These are phyloP conservation scores for Meripilus lineatus DNA, from an alignment of 1,284 basidiomycete genomes.

Conservation along the genomic window DNA sequence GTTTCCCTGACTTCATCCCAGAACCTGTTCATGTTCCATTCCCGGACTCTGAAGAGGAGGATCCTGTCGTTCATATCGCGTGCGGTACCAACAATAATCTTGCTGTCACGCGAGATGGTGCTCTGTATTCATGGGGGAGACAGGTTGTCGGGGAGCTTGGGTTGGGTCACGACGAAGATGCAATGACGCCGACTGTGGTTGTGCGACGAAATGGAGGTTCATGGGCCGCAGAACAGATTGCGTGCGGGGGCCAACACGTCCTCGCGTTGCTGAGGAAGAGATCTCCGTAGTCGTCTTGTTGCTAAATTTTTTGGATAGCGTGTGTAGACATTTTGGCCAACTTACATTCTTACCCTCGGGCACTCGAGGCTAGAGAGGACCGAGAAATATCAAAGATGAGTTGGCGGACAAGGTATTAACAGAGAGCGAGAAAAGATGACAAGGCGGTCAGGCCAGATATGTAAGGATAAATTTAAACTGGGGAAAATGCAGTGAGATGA, in stretches of 20 bases:
- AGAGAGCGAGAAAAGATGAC: no score
- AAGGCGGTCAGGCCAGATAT: no score
- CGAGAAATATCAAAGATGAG: no score
- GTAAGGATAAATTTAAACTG: no score
- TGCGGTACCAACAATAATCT: slow-evolving; percentile 81
- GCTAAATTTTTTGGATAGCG: no score
- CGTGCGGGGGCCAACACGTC: slow-evolving; percentile 72
- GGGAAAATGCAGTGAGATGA: no score
- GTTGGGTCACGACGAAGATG: slow-evolving; percentile 54
- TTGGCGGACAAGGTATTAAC: no score
- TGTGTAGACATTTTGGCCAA: no score
- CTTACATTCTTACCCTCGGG: no score
- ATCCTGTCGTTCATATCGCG: slow-evolving; percentile 72
- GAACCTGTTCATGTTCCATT: slow-evolving; percentile 67
- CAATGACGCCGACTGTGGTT: slow-evolving; percentile 54
- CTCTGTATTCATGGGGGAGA: slow-evolving; percentile 84
- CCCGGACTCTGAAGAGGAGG: slow-evolving; percentile 59
- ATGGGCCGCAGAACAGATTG: slow-evolving; percentile 54
- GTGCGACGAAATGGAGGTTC: slow-evolving; percentile 65
- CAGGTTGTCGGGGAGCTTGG: slow-evolving; percentile 72
- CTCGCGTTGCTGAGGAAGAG: slow-evolving; percentile 61
- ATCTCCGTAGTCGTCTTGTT: no score
- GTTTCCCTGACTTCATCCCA: slow-evolving; percentile 49
- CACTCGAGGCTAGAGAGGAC: no score
- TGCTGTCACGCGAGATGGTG: slow-evolving; percentile 74